A percentile compares a stretch with the other conserved stretches of the same genome.
Evolutionary conservation across 495 filamentous ascomycete genomes (phyloP).

Genomic region (Cenococcum geophilum): DNA sequence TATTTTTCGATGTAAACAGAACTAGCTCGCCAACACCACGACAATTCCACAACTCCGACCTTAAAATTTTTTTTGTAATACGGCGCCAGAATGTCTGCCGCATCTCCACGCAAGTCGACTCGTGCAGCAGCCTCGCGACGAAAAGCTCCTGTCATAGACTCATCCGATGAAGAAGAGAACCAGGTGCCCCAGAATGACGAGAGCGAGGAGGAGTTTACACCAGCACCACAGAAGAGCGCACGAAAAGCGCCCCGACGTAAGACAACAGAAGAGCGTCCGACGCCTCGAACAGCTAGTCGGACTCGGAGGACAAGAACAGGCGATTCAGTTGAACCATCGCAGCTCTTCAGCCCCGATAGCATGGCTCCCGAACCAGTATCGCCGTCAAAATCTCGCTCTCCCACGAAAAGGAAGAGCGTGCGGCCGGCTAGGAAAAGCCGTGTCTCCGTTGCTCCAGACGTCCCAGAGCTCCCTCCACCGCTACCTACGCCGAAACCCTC

Average conservation of each 20-base stretch:
- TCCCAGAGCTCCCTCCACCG: conserved; percentile 37
- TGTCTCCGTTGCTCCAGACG: conserved; percentile 41
- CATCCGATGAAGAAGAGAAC: conserved; percentile 63
- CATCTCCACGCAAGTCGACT: conserved; percentile 24
- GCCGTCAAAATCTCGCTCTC: conserved; percentile 56
- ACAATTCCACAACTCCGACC: conserved; percentile 2
- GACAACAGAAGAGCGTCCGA: conserved; percentile 44
- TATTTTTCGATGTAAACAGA: no score
- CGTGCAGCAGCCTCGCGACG: conserved; percentile 27
- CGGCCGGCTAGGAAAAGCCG: conserved; percentile 51
- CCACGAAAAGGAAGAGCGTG: conserved; percentile 65
- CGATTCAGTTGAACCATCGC: conserved; percentile 52
- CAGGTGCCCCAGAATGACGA: conserved; percentile 45
- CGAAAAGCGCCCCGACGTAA: conserved; percentile 51
- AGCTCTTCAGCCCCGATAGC: conserved; percentile 54
- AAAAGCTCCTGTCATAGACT: conserved; percentile 58
- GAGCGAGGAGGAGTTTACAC: conserved; percentile 72
- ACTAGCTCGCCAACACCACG: conserved; percentile 1
- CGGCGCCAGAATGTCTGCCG: conserved; percentile 19
- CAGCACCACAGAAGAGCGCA: conserved; percentile 51
- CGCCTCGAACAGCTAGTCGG: conserved; percentile 32
- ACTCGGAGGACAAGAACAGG: conserved; percentile 36
- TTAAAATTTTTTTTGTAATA: neutral
- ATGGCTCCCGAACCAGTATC: conserved; percentile 53
- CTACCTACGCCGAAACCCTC: conserved; percentile 48